These are phyloP conservation scores for Auriscalpium vulgare DNA, from an alignment of 768 basidiomycete genomes.

Conservation along the genomic window DNA sequence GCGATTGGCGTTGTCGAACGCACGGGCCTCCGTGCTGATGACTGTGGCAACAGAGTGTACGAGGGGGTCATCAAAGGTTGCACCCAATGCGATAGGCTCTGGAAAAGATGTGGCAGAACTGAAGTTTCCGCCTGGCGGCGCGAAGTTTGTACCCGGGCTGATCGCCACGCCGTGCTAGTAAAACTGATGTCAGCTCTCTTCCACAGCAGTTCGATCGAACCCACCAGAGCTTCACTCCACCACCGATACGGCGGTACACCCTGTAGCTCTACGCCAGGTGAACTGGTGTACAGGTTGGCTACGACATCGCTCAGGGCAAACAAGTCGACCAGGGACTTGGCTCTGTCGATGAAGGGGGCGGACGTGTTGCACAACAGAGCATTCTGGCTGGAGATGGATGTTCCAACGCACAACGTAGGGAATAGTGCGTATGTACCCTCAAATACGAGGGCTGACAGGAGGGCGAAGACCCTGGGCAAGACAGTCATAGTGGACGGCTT, in stretches of 20 bases:
- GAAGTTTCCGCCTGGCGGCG: conserved; percentile 36
- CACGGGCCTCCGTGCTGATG: conserved; percentile 49
- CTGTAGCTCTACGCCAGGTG: conserved; percentile 45
- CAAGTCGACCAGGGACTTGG: conserved; percentile 38
- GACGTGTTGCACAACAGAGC: conserved; percentile 34
- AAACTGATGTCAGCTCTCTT: not conserved
- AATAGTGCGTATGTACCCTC: too few relatives aligned
- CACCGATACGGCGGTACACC: conserved; percentile 52
- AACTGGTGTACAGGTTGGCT: conserved; percentile 39
- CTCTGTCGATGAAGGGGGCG: conserved; percentile 36
- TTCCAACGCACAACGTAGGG: too few relatives aligned
- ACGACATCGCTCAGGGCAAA: conserved; percentile 46
- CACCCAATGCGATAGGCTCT: conserved; percentile 45
- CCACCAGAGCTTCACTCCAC: conserved; percentile 54
- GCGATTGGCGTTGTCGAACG: conserved; percentile 46
- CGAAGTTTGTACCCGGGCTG: conserved; percentile 46
- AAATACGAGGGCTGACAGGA: too few relatives aligned
- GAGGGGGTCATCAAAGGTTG: conserved; percentile 47
- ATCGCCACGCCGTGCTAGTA: conserved; percentile 45
- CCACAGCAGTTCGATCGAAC: conserved; percentile 6
- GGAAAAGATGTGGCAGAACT: conserved; percentile 54
- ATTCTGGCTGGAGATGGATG: too few relatives aligned
- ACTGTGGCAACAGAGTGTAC: conserved; percentile 41
- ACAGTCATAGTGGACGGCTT: too few relatives aligned
- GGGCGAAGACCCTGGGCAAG: too few relatives aligned